phyloP scores from a whole-genome alignment of 495 filamentous ascomycete species.

The Penicillium dipodomyicola region DNA sequence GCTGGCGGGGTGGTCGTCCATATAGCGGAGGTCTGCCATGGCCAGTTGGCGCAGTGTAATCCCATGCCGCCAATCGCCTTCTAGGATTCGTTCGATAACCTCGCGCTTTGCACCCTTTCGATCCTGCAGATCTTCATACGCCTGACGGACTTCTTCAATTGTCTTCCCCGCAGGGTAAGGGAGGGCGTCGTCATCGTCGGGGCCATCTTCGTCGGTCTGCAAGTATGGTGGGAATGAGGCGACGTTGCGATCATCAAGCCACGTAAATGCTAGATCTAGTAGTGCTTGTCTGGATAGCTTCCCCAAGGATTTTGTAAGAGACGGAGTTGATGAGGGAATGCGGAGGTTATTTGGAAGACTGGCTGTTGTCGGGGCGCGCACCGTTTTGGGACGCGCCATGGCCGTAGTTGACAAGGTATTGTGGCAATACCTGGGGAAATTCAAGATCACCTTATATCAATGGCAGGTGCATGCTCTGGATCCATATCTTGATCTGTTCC shows the following conservation, averaged over 20 bases:
- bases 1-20: conserved; percentile 71
- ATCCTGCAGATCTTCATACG: conserved; percentile 54
- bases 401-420: not conserved
- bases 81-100: conserved; percentile 69
- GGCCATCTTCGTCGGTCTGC: conserved; percentile 22
- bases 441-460: not conserved
- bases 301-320: conserved; percentile 61
- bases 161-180: conserved; percentile 62
- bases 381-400: conserved; percentile 44
- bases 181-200: conserved; percentile 44
- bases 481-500: not conserved
- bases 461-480: not conserved
- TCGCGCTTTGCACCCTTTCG: conserved; percentile 71
- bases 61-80: conserved; percentile 80
- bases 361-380: conserved; percentile 49
- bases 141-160: conserved; percentile 58
- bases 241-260: conserved; percentile 65
- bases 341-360: conserved; percentile 54
- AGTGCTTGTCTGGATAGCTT: conserved; percentile 70
- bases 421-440: not conserved
- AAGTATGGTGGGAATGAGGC: conserved; percentile 49
- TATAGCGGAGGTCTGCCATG: conserved; percentile 73
- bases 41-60: conserved; percentile 74
- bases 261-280: conserved; percentile 65
- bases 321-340: conserved; percentile 60